These are phyloP conservation scores for Boletus reticulatus DNA, from an alignment of 768 basidiomycete genomes.

Conservation along the genomic window DNA sequence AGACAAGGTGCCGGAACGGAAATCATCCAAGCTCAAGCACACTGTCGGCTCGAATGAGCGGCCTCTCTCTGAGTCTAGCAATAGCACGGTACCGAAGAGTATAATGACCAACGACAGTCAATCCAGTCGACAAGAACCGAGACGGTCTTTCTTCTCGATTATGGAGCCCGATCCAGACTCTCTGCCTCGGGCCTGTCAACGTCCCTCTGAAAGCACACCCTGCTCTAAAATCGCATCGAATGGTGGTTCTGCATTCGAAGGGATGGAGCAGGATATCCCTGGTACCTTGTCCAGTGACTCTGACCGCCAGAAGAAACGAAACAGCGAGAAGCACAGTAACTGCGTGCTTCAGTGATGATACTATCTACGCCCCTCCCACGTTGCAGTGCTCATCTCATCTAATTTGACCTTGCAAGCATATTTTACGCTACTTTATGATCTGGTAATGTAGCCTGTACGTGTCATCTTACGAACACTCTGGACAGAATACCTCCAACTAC, in stretches of 20 bases:
- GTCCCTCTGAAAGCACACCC: slow-evolving; percentile 19
- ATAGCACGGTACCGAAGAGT: slow-evolving; percentile 57
- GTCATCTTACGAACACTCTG: slow-evolving; percentile 7
- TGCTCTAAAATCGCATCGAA: slow-evolving; percentile 15
- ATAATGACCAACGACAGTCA: slow-evolving; percentile 51
- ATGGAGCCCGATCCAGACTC: slow-evolving; percentile 27
- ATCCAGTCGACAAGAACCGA: slow-evolving; percentile 38
- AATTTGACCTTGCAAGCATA: not conserved
- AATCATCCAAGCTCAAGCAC: slow-evolving; percentile 36
- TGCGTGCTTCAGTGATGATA: slow-evolving; percentile 27
- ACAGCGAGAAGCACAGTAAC: slow-evolving; percentile 22
- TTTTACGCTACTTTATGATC: slow-evolving; percentile 15
- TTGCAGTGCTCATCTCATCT: not conserved
- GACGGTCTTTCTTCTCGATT: slow-evolving; percentile 36
- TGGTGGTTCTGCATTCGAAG: slow-evolving; percentile 4
- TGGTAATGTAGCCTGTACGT: slow-evolving; percentile 16
- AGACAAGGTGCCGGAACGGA: slow-evolving; percentile 26
- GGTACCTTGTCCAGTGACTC: slow-evolving; percentile 9
- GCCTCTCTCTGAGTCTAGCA: slow-evolving; percentile 59
- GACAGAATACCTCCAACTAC: slow-evolving; percentile 3
- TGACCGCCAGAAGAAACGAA: slow-evolving; percentile 29
- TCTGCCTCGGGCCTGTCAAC: slow-evolving; percentile 14
- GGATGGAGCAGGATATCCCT: slow-evolving; percentile 7
- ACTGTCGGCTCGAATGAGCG: slow-evolving; percentile 42
- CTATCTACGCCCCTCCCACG: not conserved